Conservation (phyloP, 2,329 filamentous ascomycete species). For the Aotearoamyces nothofagi region DNA sequence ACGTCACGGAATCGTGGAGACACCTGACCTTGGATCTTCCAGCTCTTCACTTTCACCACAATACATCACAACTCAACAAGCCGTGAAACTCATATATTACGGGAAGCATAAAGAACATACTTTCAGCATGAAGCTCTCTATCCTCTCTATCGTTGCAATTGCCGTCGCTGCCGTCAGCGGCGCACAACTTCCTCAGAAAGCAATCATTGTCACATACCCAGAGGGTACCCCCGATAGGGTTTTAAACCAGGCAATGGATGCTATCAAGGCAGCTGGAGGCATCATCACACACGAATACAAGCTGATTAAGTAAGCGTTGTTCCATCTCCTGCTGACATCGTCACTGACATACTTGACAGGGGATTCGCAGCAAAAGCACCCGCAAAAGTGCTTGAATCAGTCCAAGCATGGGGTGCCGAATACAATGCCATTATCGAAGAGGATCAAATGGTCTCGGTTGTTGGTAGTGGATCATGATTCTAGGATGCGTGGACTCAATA, state of each 20-base stretch:
- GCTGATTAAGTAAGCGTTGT: conserved; percentile 43
- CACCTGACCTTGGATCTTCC: neutral
- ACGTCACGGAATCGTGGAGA: neutral
- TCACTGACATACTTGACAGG: conserved; percentile 26
- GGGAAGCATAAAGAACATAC: conserved; percentile 1
- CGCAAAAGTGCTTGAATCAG: conserved; percentile 48
- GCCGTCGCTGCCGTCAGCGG: conserved; percentile 47
- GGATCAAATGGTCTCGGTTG: conserved; percentile 49
- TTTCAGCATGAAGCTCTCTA: conserved; percentile 46
- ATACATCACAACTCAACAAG: neutral
- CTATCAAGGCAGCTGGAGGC: conserved; percentile 55
- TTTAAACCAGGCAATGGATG: conserved; percentile 54
- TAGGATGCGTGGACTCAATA: too few relatives aligned
- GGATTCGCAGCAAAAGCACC: conserved; percentile 66
- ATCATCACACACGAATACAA: conserved; percentile 66
- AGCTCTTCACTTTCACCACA: neutral
- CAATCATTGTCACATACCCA: conserved; percentile 67
- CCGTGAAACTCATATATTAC: neutral
- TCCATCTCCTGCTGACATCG: neutral
- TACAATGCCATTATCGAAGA: conserved; percentile 60
- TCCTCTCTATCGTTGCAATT: conserved; percentile 38
- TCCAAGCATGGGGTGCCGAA: conserved; percentile 45
- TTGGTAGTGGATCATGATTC: conserved; percentile 12
- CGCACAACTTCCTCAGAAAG: conserved; percentile 38
- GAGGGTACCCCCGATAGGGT: conserved; percentile 49